Percentiles rank a stretch among this genome's conserved stretches.
Conservation (phyloP, 2,329 filamentous ascomycete species). For the Beauveria scarabaeidicola region DNA sequence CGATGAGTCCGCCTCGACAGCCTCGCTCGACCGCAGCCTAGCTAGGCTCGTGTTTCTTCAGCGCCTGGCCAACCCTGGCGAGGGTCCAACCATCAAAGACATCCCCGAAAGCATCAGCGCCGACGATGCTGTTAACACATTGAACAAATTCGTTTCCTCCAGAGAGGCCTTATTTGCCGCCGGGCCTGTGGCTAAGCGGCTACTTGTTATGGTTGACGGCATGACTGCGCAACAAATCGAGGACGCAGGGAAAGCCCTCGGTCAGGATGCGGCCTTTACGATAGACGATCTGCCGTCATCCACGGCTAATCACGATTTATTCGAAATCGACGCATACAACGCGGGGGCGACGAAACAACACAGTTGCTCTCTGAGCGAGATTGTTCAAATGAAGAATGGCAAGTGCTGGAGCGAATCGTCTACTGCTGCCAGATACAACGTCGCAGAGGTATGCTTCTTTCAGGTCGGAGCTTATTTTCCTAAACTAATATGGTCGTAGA, state of each 20-base stretch:
- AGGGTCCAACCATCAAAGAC: slow-evolving; percentile 40
- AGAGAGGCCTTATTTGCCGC: slow-evolving; percentile 41
- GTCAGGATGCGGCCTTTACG: slow-evolving; percentile 37
- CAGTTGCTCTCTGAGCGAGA: slow-evolving; percentile 29
- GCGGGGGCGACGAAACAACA: slow-evolving; percentile 28
- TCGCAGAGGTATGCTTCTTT: slow-evolving; percentile 30
- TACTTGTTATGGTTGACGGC: slow-evolving; percentile 53
- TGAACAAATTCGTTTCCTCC: slow-evolving; percentile 52
- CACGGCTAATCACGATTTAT: slow-evolving; percentile 33
- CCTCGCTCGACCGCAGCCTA: slow-evolving; percentile 43
- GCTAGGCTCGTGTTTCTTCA: slow-evolving; percentile 52
- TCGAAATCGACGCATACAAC: slow-evolving; percentile 32
- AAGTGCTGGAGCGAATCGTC: slow-evolving; percentile 37
- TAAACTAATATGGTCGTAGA: slow-evolving; percentile 24
- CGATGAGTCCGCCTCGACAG: slow-evolving; percentile 23
- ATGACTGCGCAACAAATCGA: slow-evolving; percentile 38
- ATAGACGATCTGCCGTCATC: slow-evolving; percentile 37
- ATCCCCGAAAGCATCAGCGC: slow-evolving; percentile 31
- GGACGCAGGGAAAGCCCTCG: slow-evolving; percentile 30
- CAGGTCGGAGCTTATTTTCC: background rate
- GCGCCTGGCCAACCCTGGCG: slow-evolving; percentile 40
- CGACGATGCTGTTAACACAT: slow-evolving; percentile 43
- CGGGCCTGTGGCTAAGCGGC: slow-evolving; percentile 34
- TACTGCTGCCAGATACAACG: slow-evolving; percentile 35
- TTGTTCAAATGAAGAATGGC: slow-evolving; percentile 34